phyloP scores from a whole-genome alignment of 176 grass and related monocot genomes.

The Oryza glumipatula region DNA sequence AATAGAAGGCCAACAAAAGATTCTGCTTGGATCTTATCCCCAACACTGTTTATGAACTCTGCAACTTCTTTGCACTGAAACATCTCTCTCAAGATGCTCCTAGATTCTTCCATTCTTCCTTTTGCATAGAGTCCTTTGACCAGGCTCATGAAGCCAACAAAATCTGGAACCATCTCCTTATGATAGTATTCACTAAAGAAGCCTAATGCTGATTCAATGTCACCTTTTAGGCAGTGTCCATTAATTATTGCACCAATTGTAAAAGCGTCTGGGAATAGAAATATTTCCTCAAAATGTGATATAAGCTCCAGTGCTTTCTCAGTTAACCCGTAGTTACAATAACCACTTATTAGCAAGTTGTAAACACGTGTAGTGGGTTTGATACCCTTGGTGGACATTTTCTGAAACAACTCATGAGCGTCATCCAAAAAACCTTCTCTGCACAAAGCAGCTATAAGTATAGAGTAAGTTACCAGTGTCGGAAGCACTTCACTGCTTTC shows the following conservation, averaged over 20 bases:
- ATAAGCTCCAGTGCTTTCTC: constrained; percentile 71
- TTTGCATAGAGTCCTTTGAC: constrained; percentile 76
- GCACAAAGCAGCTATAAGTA: constrained; percentile 83
- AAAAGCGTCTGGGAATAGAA: constrained; percentile 67
- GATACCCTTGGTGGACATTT: constrained; percentile 73
- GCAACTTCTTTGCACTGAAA: constrained; percentile 65
- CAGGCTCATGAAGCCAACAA: constrained; percentile 80
- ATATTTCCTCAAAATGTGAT: constrained; percentile 60
- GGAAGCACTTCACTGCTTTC: constrained; percentile 65
- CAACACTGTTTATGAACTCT: constrained; percentile 69
- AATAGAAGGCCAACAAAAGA: constrained; percentile 66
- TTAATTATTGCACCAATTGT: constrained; percentile 74
- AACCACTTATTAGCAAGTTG: constrained; percentile 79
- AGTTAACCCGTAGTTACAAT: constrained; percentile 72
- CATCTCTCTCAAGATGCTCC: constrained; percentile 78
- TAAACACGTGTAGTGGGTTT: constrained; percentile 62
- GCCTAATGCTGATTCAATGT: constrained; percentile 68
- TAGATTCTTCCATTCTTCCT: constrained; percentile 92
- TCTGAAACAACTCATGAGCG: constrained; percentile 67
- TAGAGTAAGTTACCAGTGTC: constrained; percentile 69
- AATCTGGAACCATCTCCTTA: constrained; percentile 67
- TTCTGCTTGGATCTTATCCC: constrained; percentile 63
- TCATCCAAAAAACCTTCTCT: constrained; percentile 85
- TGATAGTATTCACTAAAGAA: constrained; percentile 65
- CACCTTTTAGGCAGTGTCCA: constrained; percentile 70